Evolutionary conservation across 2,329 filamentous ascomycete species (phyloP).

Genomic region (Ceratocystis colombiana): DNA sequence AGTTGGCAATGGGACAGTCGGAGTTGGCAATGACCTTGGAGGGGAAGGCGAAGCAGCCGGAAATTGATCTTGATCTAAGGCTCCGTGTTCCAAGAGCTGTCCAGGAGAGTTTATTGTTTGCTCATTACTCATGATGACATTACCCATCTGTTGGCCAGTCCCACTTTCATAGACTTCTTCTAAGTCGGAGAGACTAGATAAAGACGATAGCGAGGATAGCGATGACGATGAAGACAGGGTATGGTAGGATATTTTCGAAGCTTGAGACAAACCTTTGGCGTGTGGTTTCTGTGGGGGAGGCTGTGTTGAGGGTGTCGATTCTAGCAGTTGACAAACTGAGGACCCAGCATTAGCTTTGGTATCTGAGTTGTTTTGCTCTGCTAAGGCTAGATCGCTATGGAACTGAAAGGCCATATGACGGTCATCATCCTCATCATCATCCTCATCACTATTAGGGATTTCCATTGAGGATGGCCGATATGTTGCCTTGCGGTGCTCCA

Average conservation of each 20-base stretch:
- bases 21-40: background rate
- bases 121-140: background rate
- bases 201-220: background rate
- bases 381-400: background rate
- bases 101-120: background rate
- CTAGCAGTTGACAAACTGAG: background rate
- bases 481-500: background rate
- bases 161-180: background rate
- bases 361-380: background rate
- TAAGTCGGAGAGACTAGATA: background rate
- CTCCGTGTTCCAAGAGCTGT: background rate
- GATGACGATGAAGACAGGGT: background rate
- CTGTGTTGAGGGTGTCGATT: background rate
- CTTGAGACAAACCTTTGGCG: background rate
- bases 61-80: background rate
- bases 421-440: conserved; percentile 16
- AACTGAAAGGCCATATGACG: background rate
- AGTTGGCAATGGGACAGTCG: background rate
- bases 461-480: conserved; percentile 18
- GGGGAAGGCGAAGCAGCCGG: background rate
- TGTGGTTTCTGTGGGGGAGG: background rate
- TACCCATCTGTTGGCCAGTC: background rate
- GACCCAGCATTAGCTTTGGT: background rate
- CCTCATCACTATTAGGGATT: conserved; percentile 23
- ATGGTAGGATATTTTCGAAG: background rate